Evolutionary conservation across 73 alveolate species (phyloP), one percentile per base, ranked within the genome.

Genomic region (Paramecium sexaurelia): DNA sequence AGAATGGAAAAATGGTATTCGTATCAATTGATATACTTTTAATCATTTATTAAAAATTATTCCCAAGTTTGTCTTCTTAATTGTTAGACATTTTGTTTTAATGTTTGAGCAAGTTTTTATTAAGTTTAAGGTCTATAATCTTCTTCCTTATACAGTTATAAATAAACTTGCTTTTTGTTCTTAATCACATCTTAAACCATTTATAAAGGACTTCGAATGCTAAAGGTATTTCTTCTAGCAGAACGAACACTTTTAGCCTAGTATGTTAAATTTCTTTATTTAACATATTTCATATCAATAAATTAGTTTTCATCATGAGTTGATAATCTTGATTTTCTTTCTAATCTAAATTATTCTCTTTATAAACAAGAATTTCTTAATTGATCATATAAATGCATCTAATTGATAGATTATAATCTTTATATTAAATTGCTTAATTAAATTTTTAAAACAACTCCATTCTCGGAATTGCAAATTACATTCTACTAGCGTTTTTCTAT

Each of bases 1-100:
- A 17, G 88, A 88, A 55, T 88, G 94, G 94, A 88, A 82, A 82
- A 91, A 88, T 82, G 94, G 94, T 11, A 88, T 41, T 29, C 82
- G 94, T 32, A 26, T 88, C 29, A 33, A 88, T 41, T 68, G 92
- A 73, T 17, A 51, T 51, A 51, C 67, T 51, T 51, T 51, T 51
- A 51, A 51, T 51, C 67, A 51, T 51, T 51, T 51, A 51, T 51
- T n/a, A 51, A 51, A 3, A 51, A 51, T 51, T 51, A 51, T 51
- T 51, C 67, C 29, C 29, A 51, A 51, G 67, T 51, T 29, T 51
- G 11, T 51, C 67, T 51, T 20, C 67, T 51, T 51, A 51, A 8
- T 51, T 51, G 17, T 51, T 17, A 17, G 6, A 51, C 17, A n/a
- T 51, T 29, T 22, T 19, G 67, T 15, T 20, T 17, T 19, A 51